Conservation (phyloP, 1,284 basidiomycete species). For the Microbotryum violaceum region DNA sequence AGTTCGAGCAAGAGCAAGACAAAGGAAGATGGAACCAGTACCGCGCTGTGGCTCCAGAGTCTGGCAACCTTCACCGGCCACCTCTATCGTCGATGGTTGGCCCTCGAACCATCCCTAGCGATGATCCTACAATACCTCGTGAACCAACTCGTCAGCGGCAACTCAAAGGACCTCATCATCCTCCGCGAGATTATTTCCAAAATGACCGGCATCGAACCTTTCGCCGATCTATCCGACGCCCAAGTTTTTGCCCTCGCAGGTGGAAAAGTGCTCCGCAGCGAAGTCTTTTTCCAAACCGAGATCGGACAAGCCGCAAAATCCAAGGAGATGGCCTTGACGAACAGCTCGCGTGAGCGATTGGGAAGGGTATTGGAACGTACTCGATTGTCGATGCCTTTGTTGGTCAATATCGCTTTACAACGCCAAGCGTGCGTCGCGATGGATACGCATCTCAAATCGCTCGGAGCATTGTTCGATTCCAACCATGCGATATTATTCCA, state of each 20-base stretch:
- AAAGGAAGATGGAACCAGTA: conserved; percentile 88
- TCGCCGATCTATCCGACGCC: conserved; percentile 77
- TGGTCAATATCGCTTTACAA: conserved; percentile 81
- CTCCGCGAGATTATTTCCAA: conserved; percentile 86
- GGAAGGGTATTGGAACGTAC: conserved; percentile 63
- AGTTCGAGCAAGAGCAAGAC: conserved; percentile 67
- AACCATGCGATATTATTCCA: conserved; percentile 48
- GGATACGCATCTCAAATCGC: conserved; percentile 68
- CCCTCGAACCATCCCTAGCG: conserved; percentile 65
- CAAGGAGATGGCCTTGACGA: conserved; percentile 46
- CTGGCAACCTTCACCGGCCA: conserved; percentile 88
- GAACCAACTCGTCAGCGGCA: conserved; percentile 64
- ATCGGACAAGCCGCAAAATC: conserved; percentile 7
- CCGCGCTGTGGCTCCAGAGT: conserved; percentile 85
- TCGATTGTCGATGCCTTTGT: conserved; percentile 65
- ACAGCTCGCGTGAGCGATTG: conserved; percentile 59
- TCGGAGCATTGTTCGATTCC: conserved; percentile 77
- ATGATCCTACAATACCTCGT: conserved; percentile 79
- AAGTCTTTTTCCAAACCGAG: conserved; percentile 49
- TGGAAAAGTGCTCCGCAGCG: conserved; percentile 75
- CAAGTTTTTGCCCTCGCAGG: conserved; percentile 86
- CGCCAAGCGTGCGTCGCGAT: conserved; percentile 62
- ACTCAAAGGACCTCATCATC: conserved; percentile 82
- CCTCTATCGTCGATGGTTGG: conserved; percentile 72
- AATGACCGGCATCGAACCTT: conserved; percentile 88